phyloP scores from a whole-genome alignment of 2,329 filamentous ascomycete species.

The Pseudocercospora ulei region DNA sequence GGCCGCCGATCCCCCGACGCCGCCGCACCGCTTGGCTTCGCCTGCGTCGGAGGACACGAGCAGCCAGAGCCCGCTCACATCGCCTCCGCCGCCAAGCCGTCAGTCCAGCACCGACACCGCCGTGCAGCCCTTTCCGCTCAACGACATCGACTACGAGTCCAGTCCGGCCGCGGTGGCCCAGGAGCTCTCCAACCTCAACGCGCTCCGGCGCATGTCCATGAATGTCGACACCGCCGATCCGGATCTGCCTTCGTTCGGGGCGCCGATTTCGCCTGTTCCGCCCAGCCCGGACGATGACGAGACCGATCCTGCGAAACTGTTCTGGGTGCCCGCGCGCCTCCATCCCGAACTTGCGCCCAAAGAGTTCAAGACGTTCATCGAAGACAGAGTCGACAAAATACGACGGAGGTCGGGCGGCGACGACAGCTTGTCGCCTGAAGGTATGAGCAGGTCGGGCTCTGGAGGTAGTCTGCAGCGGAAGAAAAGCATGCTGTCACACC shows the following conservation, averaged over 20 bases:
- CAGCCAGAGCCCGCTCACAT: constrained; percentile 24
- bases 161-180: constrained; percentile 81
- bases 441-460: constrained; percentile 48
- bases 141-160: constrained; percentile 80
- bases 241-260: constrained; percentile 64
- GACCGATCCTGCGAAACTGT: constrained; percentile 74
- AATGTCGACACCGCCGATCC: constrained; percentile 64
- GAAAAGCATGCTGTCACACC: constrained; percentile 89
- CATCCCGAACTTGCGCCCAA: constrained; percentile 91
- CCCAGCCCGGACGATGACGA: constrained; percentile 66
- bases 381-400: constrained; percentile 84
- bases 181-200: constrained; percentile 84
- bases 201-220: constrained; percentile 87
- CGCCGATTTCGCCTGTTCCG: constrained; percentile 55
- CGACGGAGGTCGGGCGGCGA: constrained; percentile 64
- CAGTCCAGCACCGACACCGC: constrained; percentile 33
- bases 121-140: constrained; percentile 53
- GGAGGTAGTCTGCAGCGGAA: constrained; percentile 63
- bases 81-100: constrained; percentile 36
- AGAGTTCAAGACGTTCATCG: constrained; percentile 93
- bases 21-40: constrained; percentile 34
- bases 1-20: constrained; percentile 17
- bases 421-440: constrained; percentile 53
- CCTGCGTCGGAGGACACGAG: constrained; percentile 25
- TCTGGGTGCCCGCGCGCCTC: constrained; percentile 91